Evolutionary conservation across 108 stramenopile species (phyloP).

Genomic region (Nitzschia palea): DNA sequence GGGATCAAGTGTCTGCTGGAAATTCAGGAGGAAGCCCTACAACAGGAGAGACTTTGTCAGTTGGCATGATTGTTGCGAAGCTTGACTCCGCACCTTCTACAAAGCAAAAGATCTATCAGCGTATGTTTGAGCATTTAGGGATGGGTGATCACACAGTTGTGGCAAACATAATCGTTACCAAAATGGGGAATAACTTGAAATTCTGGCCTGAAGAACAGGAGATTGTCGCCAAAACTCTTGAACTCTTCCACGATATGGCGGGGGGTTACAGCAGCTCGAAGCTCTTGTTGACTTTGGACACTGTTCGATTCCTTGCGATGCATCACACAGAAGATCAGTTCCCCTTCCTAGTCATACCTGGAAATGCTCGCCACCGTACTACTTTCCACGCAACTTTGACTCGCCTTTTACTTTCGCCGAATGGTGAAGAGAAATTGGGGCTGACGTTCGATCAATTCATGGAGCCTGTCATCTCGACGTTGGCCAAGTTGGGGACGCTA

Average conservation of each 20-base stretch:
- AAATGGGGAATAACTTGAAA: slow-evolving; percentile 96
- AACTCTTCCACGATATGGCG: slow-evolving; percentile 95
- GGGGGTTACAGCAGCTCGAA: slow-evolving; percentile 93
- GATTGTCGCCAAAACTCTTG: slow-evolving; percentile 87
- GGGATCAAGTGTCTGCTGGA: slow-evolving; percentile 80
- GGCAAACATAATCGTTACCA: slow-evolving; percentile 93
- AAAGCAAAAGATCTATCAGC: slow-evolving; percentile 92
- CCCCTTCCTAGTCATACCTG: slow-evolving; percentile 86
- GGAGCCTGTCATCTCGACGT: slow-evolving; percentile 81
- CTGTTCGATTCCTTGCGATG: slow-evolving; percentile 89
- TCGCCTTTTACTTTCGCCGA: slow-evolving; percentile 85
- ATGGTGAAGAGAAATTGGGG: slow-evolving; percentile 86
- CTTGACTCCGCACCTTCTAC: slow-evolving; percentile 81
- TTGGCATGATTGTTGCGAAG: slow-evolving; percentile 73
- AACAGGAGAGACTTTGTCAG: slow-evolving; percentile 40
- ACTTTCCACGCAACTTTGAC: slow-evolving; percentile 94
- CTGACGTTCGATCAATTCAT: slow-evolving; percentile 93
- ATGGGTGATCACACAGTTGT: slow-evolving; percentile 95
- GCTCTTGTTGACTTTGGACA: slow-evolving; percentile 91
- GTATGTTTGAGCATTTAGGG: slow-evolving; percentile 94
- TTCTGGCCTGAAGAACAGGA: slow-evolving; percentile 93
- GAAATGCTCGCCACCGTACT: slow-evolving; percentile 89
- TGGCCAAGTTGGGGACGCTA: slow-evolving; percentile 68
- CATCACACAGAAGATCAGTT: slow-evolving; percentile 96
- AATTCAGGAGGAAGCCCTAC: slow-evolving; percentile 7